Evolutionary conservation across 2,329 filamentous ascomycete species (phyloP).

Genomic region (Hypoxylon sp.): DNA sequence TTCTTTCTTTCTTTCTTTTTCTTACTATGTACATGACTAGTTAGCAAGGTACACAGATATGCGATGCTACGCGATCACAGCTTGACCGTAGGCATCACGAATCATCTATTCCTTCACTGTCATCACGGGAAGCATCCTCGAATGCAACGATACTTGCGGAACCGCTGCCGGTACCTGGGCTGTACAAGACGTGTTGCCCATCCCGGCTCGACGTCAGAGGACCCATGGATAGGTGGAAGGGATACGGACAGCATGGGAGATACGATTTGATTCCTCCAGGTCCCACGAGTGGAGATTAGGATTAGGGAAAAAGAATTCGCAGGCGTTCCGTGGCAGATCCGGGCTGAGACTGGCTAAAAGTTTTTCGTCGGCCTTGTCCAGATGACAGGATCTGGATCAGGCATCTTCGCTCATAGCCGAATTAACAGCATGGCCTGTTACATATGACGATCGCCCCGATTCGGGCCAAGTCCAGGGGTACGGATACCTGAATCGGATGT

Average conservation of each 20-base stretch:
- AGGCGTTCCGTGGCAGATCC: not conserved
- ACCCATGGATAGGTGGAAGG: not conserved
- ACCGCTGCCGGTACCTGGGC: not conserved
- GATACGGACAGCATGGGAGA: not conserved
- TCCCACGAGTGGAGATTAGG: not conserved
- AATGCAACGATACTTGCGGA: slow-evolving; percentile 15
- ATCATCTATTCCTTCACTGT: slow-evolving; percentile 17
- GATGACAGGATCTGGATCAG: slow-evolving; percentile 25
- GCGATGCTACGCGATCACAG: slow-evolving; percentile 1
- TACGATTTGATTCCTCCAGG: slow-evolving; percentile 13
- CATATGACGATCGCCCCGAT: slow-evolving; percentile 34
- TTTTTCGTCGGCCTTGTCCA: not conserved
- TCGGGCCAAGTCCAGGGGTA: slow-evolving; percentile 28
- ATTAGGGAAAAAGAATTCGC: slow-evolving; percentile 4
- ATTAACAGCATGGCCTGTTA: slow-evolving; percentile 25
- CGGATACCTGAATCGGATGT: slow-evolving; percentile 37
- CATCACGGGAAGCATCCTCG: slow-evolving; percentile 18
- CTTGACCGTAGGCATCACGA: slow-evolving; percentile 14
- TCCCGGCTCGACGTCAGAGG: slow-evolving; percentile 8
- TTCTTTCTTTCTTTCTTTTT: no score
- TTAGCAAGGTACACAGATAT: slow-evolving; percentile 3
- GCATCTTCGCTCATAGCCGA: slow-evolving; percentile 21
- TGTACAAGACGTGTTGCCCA: slow-evolving; percentile 6
- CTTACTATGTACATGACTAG: no score
- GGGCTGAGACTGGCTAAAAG: slow-evolving; percentile 2